Percentiles rank a stretch among this genome's conserved stretches.
Conservation (phyloP, 2,329 filamentous ascomycete genomes). For the Kalmusia sp. region DNA sequence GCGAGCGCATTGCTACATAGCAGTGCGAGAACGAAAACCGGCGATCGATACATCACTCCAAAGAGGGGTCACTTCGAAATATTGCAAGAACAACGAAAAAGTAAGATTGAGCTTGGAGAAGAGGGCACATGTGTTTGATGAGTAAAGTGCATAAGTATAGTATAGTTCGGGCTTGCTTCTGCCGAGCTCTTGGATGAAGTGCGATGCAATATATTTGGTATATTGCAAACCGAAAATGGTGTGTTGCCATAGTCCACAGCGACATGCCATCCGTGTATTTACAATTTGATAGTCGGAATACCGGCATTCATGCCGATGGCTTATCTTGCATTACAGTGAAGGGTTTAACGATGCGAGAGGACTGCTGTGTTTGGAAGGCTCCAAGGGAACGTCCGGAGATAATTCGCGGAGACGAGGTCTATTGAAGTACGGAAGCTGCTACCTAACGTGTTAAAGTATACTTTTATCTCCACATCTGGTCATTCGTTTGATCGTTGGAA, state of each 20-base stretch:
- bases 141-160: not conserved
- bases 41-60: conserved; percentile 7
- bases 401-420: too few relatives aligned
- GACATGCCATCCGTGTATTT: too few relatives aligned
- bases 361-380: too few relatives aligned
- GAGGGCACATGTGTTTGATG: not conserved
- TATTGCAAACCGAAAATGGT: conserved; percentile 14
- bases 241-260: not conserved
- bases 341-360: too few relatives aligned
- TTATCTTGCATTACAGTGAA: too few relatives aligned
- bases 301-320: too few relatives aligned
- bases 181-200: conserved; percentile 2
- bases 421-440: too few relatives aligned
- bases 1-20: conserved; percentile 26
- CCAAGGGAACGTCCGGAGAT: too few relatives aligned
- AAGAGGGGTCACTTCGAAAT: conserved; percentile 8
- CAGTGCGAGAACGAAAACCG: conserved; percentile 23
- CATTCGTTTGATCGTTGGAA: too few relatives aligned
- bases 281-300: too few relatives aligned
- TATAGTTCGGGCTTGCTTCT: conserved; percentile 13
- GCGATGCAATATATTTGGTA: conserved; percentile 28
- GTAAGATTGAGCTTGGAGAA: not conserved
- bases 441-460: too few relatives aligned
- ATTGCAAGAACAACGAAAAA: not conserved
- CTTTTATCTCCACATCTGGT: too few relatives aligned